These are phyloP conservation scores for Heliosperma pusillum DNA, from an alignment of 148 eudicot species.

Conservation along the genomic window DNA sequence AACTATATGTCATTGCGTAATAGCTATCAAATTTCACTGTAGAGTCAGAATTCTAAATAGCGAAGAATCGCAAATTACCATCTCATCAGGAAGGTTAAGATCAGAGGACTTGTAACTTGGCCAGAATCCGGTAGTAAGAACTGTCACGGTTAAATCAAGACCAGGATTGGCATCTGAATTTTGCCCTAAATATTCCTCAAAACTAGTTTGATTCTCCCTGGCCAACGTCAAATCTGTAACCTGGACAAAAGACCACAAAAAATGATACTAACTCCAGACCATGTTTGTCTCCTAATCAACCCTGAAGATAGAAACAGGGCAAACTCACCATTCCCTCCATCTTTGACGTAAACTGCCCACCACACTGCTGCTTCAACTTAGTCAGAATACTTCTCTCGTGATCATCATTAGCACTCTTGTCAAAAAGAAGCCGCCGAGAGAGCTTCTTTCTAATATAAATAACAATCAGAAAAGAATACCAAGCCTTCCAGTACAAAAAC, in stretches of 20 bases:
- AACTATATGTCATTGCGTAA: not conserved
- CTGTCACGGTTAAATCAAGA: constrained; percentile 87
- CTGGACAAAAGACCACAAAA: constrained; percentile 32
- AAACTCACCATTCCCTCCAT: constrained; percentile 84
- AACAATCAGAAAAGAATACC: constrained; percentile 9
- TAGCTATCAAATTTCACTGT: not conserved
- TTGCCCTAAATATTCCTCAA: constrained; percentile 66
- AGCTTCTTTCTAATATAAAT: constrained; percentile 62
- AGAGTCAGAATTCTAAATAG: not conserved
- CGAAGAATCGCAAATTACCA: constrained; percentile 38
- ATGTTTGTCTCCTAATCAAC: not conserved
- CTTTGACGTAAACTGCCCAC: constrained; percentile 86
- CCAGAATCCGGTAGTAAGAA: constrained; percentile 87
- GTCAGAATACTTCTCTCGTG: constrained; percentile 86
- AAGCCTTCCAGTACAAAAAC: not conserved
- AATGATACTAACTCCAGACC: not conserved
- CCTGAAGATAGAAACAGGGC: not conserved
- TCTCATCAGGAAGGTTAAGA: constrained; percentile 81
- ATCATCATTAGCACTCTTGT: constrained; percentile 90
- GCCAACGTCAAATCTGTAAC: constrained; percentile 88
- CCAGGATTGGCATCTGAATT: constrained; percentile 60
- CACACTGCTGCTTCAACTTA: constrained; percentile 88
- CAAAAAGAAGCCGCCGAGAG: constrained; percentile 78
- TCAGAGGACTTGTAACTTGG: constrained; percentile 88
- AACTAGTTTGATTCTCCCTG: constrained; percentile 69